Percentiles rank a stretch among this genome's conserved stretches.
These are phyloP conservation scores for Didymella glomerata DNA, from an alignment of 2,329 filamentous ascomycete species.

Conservation along the genomic window DNA sequence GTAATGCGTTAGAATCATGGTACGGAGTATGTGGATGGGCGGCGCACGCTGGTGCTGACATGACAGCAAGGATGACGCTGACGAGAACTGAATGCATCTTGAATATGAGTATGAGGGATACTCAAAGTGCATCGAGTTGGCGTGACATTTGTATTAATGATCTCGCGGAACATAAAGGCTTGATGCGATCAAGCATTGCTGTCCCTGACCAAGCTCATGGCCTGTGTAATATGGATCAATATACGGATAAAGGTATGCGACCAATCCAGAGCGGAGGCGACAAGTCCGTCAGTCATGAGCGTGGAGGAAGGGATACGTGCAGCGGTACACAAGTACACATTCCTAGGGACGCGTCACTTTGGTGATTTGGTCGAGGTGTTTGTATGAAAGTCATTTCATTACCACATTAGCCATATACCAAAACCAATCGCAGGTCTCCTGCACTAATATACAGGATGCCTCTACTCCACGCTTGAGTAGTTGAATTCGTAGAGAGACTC, in stretches of 20 bases:
- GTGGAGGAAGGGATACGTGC: slow-evolving; percentile 7
- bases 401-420: slow-evolving; percentile 14
- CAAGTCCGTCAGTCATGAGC: neutral
- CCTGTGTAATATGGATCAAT: neutral
- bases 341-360: slow-evolving; percentile 6
- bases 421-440: slow-evolving; percentile 3
- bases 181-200: slow-evolving; percentile 5
- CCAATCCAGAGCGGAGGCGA: slow-evolving; percentile 4
- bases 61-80: neutral
- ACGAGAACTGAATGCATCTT: slow-evolving; percentile 2
- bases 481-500: slow-evolving; percentile 6
- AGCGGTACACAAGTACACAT: slow-evolving; percentile 11
- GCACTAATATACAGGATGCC: slow-evolving; percentile 17
- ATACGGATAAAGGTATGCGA: neutral
- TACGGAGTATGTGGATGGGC: neutral
- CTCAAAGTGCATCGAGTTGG: neutral
- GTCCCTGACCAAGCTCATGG: neutral
- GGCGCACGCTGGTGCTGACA: slow-evolving; percentile 7
- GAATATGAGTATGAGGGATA: too few relatives aligned
- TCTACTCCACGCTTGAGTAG: slow-evolving; percentile 5
- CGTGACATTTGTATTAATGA: neutral
- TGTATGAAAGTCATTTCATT: slow-evolving; percentile 16
- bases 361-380: neutral
- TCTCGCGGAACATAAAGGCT: slow-evolving; percentile 3
- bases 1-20: neutral